Evolutionary conservation across 805 yeast species (phyloP).

Genomic region (Vanderwaltozyma tropicalis): DNA sequence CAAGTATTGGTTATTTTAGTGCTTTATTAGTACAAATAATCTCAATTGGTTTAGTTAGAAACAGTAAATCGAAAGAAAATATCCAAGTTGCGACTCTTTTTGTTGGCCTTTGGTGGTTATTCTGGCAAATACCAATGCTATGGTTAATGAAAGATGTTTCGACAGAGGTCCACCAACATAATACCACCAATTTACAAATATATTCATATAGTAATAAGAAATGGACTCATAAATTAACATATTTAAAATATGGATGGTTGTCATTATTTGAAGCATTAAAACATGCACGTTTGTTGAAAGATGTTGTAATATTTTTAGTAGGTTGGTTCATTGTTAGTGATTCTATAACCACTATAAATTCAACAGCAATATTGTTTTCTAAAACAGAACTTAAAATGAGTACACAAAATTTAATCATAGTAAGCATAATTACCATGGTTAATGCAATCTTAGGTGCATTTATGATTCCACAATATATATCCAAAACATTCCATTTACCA

Average conservation of each 20-base stretch:
- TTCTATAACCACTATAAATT: slow-evolving; percentile 66
- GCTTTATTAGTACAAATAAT: slow-evolving; percentile 57
- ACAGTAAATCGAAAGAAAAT: slow-evolving; percentile 12
- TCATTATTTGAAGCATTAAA: slow-evolving; percentile 45
- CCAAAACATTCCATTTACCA: slow-evolving; percentile 30
- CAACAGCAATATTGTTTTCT: slow-evolving; percentile 70
- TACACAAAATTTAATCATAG: slow-evolving; percentile 50
- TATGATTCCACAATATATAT: slow-evolving; percentile 37
- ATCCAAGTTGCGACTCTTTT: slow-evolving; percentile 49
- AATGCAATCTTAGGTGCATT: slow-evolving; percentile 63
- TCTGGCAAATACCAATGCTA: slow-evolving; percentile 55
- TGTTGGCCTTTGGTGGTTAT: slow-evolving; percentile 72
- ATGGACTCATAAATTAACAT: slow-evolving; percentile 12
- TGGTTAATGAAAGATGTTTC: slow-evolving; percentile 31
- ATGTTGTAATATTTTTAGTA: slow-evolving; percentile 51
- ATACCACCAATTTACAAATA: neutral
- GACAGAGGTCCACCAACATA: neutral
- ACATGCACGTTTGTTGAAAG: slow-evolving; percentile 50
- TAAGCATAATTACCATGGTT: slow-evolving; percentile 56
- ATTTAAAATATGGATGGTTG: slow-evolving; percentile 51
- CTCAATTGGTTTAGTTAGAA: slow-evolving; percentile 42
- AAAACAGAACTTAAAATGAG: slow-evolving; percentile 60
- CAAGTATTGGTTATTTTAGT: slow-evolving; percentile 59
- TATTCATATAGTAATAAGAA: neutral
- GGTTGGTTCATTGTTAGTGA: slow-evolving; percentile 77